Evolutionary conservation across 2,329 filamentous ascomycete species (phyloP).

Genomic region (Alternaria ventricosa): DNA sequence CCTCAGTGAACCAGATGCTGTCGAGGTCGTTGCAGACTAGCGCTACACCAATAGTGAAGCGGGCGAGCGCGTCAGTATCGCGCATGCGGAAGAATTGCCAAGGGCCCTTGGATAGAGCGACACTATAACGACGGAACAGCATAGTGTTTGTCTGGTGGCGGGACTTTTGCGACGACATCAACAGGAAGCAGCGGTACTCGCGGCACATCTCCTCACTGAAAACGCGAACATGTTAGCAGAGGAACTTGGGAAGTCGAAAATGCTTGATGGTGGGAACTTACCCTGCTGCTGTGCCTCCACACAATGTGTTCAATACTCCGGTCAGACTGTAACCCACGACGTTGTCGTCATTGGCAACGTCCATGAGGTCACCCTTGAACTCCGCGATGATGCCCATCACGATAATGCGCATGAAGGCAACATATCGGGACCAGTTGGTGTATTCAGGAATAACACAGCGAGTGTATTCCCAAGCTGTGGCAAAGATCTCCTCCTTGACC

Average conservation of each 20-base stretch:
- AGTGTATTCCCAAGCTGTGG: conserved; percentile 30
- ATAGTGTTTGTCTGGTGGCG: conserved; percentile 15
- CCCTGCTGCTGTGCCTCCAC: neutral
- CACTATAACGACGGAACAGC: conserved; percentile 40
- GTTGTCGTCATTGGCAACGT: neutral
- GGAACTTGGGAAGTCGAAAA: neutral
- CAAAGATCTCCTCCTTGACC: conserved; percentile 17
- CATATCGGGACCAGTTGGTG: conserved; percentile 28
- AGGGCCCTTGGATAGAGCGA: conserved; percentile 32
- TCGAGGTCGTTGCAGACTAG: conserved; percentile 44
- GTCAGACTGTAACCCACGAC: conserved; percentile 1
- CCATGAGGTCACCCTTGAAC: neutral
- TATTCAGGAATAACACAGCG: conserved; percentile 29
- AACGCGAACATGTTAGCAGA: neutral
- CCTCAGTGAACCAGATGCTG: conserved; percentile 26
- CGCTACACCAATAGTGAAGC: conserved; percentile 43
- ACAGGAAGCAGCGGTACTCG: conserved; percentile 15
- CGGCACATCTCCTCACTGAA: conserved; percentile 1
- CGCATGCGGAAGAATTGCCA: conserved; percentile 42
- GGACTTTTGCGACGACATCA: conserved; percentile 25
- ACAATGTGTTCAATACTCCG: conserved; percentile 1
- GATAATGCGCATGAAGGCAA: conserved; percentile 28
- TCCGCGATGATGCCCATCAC: conserved; percentile 5
- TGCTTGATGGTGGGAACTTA: neutral
- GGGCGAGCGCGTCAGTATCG: conserved; percentile 43